Evolutionary conservation across 495 filamentous ascomycete species (phyloP).

Genomic region (Penicillium nucicola): DNA sequence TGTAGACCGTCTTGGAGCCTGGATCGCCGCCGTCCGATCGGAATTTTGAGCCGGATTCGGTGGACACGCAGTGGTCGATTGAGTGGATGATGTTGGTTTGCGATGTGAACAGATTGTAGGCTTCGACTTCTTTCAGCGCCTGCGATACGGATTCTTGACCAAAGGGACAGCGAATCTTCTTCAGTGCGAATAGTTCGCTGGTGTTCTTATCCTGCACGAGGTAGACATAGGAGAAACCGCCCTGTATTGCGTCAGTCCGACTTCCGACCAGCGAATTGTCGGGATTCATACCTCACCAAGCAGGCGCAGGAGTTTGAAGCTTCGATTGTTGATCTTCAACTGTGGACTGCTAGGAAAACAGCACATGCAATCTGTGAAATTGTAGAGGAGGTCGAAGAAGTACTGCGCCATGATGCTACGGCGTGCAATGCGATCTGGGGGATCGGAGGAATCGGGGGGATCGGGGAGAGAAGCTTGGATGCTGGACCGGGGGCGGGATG

Average conservation of each 20-base stretch:
- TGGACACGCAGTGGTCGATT: constrained; percentile 75
- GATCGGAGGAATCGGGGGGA: too few relatives aligned
- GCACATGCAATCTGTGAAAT: constrained; percentile 87
- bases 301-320: constrained; percentile 90
- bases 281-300: constrained; percentile 70
- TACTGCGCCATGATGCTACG: constrained; percentile 68
- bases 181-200: constrained; percentile 84
- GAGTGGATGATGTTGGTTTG: constrained; percentile 86
- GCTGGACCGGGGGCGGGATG: too few relatives aligned
- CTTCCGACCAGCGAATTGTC: constrained; percentile 4
- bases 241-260: constrained; percentile 43
- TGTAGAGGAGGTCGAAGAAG: constrained; percentile 84
- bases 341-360: constrained; percentile 93
- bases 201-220: constrained; percentile 86
- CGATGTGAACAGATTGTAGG: constrained; percentile 82
- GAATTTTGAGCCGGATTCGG: constrained; percentile 58
- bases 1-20: constrained; percentile 89
- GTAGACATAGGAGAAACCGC: constrained; percentile 98
- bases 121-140: constrained; percentile 95
- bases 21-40: constrained; percentile 54
- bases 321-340: constrained; percentile 89
- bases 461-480: too few relatives aligned
- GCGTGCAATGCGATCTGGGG: not conserved
- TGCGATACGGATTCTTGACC: constrained; percentile 92
- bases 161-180: constrained; percentile 98